Evolutionary conservation across 768 basidiomycete genomes (phyloP).

Genomic region (Rickenella mellea): DNA sequence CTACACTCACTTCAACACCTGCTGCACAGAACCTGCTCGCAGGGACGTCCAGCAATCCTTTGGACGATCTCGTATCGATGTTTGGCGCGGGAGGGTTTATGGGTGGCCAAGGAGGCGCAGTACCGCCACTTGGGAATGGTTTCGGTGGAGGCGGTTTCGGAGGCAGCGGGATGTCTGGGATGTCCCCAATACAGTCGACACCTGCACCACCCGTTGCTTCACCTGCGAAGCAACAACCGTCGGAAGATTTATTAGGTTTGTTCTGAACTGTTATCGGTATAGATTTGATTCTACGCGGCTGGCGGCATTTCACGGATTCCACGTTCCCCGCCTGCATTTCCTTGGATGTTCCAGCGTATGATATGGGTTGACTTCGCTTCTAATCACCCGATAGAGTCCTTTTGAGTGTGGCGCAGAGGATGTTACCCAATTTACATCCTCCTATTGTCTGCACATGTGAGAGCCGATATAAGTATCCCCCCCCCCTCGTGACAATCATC

Average conservation of each 20-base stretch:
- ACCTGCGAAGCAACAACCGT: conserved; percentile 19
- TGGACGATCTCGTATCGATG: conserved; percentile 90
- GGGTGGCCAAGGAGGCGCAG: conserved; percentile 14
- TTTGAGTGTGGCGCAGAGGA: too few relatives aligned
- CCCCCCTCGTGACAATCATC: too few relatives aligned
- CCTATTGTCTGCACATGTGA: too few relatives aligned
- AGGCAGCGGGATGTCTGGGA: conserved; percentile 11
- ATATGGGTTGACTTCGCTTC: too few relatives aligned
- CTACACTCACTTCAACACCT: conserved; percentile 59
- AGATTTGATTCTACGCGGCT: too few relatives aligned
- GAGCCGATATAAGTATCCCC: too few relatives aligned
- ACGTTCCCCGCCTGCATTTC: too few relatives aligned
- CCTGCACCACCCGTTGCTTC: conserved; percentile 8
- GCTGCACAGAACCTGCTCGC: conserved; percentile 67
- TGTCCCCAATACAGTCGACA: conserved; percentile 8
- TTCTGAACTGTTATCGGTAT: too few relatives aligned
- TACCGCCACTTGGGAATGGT: conserved; percentile 9
- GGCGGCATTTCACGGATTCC: too few relatives aligned
- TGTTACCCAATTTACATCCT: too few relatives aligned
- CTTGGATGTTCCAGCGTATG: too few relatives aligned
- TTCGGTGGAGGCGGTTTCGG: conserved; percentile 20
- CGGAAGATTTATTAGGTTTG: conserved; percentile 48
- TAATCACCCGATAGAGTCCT: too few relatives aligned
- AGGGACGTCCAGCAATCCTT: conserved; percentile 78
- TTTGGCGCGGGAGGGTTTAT: conserved; percentile 52